phyloP scores from a whole-genome alignment of 805 yeast genomes.

The Torulaspora microellipsoides region DNA sequence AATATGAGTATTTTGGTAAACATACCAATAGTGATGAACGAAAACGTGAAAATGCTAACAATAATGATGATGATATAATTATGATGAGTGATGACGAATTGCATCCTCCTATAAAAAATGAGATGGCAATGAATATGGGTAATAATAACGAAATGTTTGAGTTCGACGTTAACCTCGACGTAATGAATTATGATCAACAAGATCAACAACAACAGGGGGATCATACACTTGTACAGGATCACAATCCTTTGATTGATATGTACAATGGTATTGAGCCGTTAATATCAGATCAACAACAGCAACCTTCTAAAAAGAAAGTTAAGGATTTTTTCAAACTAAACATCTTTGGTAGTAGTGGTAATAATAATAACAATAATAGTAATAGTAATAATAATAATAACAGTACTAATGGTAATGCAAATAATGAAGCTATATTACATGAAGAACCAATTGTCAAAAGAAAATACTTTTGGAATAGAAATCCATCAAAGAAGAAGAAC shows the following conservation, averaged over 20 bases:
- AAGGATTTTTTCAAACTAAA: conserved; percentile 30
- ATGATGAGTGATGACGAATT: conserved; percentile 14
- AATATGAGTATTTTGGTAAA: conserved; percentile 29
- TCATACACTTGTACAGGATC: not conserved
- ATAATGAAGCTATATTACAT: conserved; percentile 3
- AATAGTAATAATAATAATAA: conserved; percentile 7
- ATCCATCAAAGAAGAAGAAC: conserved; percentile 12
- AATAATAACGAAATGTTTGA: conserved; percentile 4
- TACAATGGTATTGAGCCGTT: conserved; percentile 2
- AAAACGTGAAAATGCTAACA: conserved; percentile 1
- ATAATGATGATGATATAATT: conserved; percentile 9
- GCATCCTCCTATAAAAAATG: conserved; percentile 2
- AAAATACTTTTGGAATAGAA: conserved; percentile 28
- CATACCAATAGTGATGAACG: not conserved
- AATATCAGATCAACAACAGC: conserved; percentile 2
- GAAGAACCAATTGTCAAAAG: conserved; percentile 22
- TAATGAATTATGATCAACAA: not conserved
- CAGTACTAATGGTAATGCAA: conserved; percentile 8
- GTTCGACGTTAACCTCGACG: conserved; percentile 2
- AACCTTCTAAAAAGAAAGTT: conserved; percentile 19
- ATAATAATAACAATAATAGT: conserved; percentile 6
- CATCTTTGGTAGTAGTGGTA: conserved; percentile 18
- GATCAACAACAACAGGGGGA: not conserved
- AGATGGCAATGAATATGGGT: conserved; percentile 1
- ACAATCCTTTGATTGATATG: conserved; percentile 6